Evolutionary conservation across 768 basidiomycete species (phyloP).

Genomic region (Brasilioporus rufonigricans): DNA sequence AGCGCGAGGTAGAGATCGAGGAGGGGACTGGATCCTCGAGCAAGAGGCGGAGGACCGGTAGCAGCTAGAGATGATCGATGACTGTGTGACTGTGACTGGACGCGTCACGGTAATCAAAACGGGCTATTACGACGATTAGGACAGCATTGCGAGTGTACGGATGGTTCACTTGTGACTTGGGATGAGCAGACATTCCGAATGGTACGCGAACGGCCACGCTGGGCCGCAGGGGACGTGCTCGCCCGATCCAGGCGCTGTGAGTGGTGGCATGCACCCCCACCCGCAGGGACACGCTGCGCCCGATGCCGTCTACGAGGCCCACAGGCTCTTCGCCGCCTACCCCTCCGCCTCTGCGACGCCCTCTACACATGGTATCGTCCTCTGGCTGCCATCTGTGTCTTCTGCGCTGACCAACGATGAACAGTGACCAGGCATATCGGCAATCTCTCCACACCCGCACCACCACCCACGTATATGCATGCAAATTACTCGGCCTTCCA

Average conservation of each 20-base stretch:
- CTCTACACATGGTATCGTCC: constrained; percentile 61
- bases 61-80: not conserved
- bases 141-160: not conserved
- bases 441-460: constrained; percentile 54
- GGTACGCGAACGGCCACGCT: constrained; percentile 23
- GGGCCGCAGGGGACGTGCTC: constrained; percentile 13
- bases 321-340: constrained; percentile 62
- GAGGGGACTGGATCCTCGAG: constrained; percentile 44
- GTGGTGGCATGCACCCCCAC: not conserved
- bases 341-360: constrained; percentile 76
- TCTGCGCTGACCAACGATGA: constrained; percentile 17
- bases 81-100: constrained; percentile 18
- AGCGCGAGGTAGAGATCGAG: constrained; percentile 59
- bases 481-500: constrained; percentile 35
- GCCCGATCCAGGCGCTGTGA: constrained; percentile 9
- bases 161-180: not conserved
- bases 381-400: not conserved
- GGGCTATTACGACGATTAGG: not conserved
- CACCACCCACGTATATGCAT: constrained; percentile 63
- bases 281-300: constrained; percentile 23
- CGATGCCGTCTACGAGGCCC: constrained; percentile 65
- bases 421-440: constrained; percentile 67
- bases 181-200: constrained; percentile 27
- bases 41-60: constrained; percentile 52
- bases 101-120: constrained; percentile 12